Base-by-base conservation (phyloP, 2,329 filamentous ascomycete species). In the Cryphonectria nitschkei region DNA sequence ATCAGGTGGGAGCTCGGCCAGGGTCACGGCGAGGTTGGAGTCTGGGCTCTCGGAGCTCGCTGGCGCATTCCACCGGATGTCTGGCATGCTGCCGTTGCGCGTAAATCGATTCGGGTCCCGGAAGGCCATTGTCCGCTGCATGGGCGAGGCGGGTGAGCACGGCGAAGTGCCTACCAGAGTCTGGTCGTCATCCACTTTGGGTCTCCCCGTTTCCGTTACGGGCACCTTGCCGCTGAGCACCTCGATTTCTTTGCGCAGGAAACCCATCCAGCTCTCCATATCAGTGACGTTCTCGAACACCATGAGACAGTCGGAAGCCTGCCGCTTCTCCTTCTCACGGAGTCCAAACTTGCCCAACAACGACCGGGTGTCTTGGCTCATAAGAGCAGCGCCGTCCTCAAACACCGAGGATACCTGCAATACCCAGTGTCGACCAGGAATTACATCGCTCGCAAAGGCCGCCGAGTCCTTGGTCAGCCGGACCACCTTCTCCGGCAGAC, bases 381-480 rank as follows among this genome's bases (percentile, higher is more conserved):
- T 77, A 14, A 13, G 6, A 0, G 79, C 81, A 39, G 88, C 88
- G 46, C 92, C 87, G 2, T 86, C 80, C 65, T 90, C 89, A 70
- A 89, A 88, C 11, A 85, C 82, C 50, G 93, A 91, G 2, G 89
- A 91, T 32, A 95, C 88, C 75, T 94, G 92, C 19, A 95, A 80
- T 7, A 95, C 93, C 89, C 92, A 95, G 76, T 94, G 92, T 72
- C 89, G 89, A 7, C 93, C 93, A 3, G 92, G 92, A 69, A 95
- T 93, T 19, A 92, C 84, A 77, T 96, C 93, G 74, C 90, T 94
- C 1, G 91, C 93, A 79, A 94, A 95, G 6, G 92, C 93, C 14
- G 92, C 92, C 3, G 93, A 95, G 64, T 92, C 87, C 73, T 89
- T 90, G n/a, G 89, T 88, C 4, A 96, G 82, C 65, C 90, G 89